Conservation (phyloP, 768 basidiomycete species). For the Boletales sp. region DNA sequence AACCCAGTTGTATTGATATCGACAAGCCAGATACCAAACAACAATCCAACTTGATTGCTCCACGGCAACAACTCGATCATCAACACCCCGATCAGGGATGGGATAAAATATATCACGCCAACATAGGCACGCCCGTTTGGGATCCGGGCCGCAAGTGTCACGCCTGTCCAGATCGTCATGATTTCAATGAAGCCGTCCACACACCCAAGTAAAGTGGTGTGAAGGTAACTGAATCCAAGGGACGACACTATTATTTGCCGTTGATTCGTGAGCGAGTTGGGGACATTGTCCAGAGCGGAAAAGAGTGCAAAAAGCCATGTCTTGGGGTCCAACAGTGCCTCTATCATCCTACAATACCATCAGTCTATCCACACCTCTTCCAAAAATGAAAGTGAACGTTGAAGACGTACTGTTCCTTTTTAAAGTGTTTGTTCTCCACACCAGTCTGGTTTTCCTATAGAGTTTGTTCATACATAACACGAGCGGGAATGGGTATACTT, state of each 20-base stretch:
- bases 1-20: conserved; percentile 59
- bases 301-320: conserved; percentile 77
- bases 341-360: conserved; percentile 49
- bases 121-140: conserved; percentile 61
- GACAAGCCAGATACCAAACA: conserved; percentile 41
- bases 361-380: no score
- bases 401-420: conserved; percentile 65
- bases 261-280: conserved; percentile 67
- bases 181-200: conserved; percentile 67
- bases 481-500: background rate
- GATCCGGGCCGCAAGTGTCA: conserved; percentile 52
- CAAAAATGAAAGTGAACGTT: no score
- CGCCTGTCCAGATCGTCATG: conserved; percentile 64
- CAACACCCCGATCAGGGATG: conserved; percentile 60
- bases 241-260: conserved; percentile 59
- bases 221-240: conserved; percentile 59
- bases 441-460: conserved; percentile 70
- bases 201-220: conserved; percentile 68
- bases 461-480: no score
- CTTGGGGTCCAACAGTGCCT: conserved; percentile 65
- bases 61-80: conserved; percentile 64
- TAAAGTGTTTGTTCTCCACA: conserved; percentile 78
- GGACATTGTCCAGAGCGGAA: conserved; percentile 55
- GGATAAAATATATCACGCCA: conserved; percentile 56
- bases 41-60: conserved; percentile 59